Percentiles rank a stretch among this genome's conserved stretches.
Evolutionary conservation across 495 filamentous ascomycete species (phyloP).

Genomic region (Glutinoglossum americanum): DNA sequence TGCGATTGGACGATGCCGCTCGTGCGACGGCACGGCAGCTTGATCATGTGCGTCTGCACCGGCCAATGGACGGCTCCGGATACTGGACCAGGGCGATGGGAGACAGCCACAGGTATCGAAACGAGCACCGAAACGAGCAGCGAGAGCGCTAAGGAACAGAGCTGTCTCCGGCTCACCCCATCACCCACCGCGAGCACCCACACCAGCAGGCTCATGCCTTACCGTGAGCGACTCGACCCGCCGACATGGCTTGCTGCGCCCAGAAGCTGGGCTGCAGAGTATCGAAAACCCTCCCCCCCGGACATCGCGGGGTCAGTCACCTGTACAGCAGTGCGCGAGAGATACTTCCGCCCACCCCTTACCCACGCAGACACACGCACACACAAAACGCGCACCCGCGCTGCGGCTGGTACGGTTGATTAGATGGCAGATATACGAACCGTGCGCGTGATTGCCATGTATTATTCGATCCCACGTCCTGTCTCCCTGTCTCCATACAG

Average conservation of each 20-base stretch:
- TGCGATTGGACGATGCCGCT: background rate
- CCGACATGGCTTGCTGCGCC: background rate
- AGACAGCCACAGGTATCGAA: background rate
- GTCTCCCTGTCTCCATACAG: background rate
- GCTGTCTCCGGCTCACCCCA: background rate
- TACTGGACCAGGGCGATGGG: background rate
- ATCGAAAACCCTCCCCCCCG: background rate
- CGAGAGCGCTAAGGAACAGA: background rate
- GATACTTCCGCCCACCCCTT: background rate
- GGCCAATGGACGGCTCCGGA: background rate
- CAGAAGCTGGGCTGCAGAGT: background rate
- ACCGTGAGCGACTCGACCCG: background rate
- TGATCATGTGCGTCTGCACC: background rate
- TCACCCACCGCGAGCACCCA: background rate
- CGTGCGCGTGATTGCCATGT: background rate
- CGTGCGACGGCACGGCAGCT: background rate
- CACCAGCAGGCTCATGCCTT: background rate
- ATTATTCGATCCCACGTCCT: background rate
- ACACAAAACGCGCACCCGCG: background rate
- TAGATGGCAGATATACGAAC: background rate
- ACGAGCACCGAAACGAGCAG: background rate
- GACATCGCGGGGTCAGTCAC: background rate
- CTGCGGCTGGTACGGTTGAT: background rate
- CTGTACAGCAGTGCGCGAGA: background rate
- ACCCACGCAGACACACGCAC: background rate